Evolutionary conservation across 2,329 filamentous ascomycete genomes (phyloP), one percentile per base, ranked within the genome.

Genomic region (Colletotrichum aenigma): DNA sequence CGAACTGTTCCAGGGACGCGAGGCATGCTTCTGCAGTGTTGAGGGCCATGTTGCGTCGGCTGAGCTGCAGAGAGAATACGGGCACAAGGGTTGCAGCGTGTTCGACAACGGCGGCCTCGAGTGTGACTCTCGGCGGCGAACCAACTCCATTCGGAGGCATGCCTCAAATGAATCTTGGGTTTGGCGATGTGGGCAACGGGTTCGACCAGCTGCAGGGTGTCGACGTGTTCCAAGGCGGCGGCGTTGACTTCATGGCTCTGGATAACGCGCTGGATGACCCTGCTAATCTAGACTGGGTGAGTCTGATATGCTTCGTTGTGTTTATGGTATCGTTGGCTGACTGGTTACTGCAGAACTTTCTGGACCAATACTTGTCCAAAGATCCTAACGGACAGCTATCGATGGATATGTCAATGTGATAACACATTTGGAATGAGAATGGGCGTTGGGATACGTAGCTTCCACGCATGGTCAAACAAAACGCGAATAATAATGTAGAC

Each of bases 1-100:
- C 84, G 61, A 78, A 80, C 38, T 77, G 78, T 32, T 88, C 86
- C 15, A 80, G 80, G 61, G 87, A 89, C 43, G 87, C 87, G 4
- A 81, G 81, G 4, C 86, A 88, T 76, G 87, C 86, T 32, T 83
- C 85, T 36, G 82, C 80, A 38, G 82, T 89, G 34, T 83, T 89
- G 32, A 82, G 84, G 9, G 84, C 85, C 10, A 88, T 88, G 82
- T 61, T 78, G 55, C 81, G 81, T 21, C 80, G 80, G 67, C 30
- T 74, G 24, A 26, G 38, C 1, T 30, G 15, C n/a, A 69, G 36
- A 30, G 56, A 62, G 28, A 18, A 5, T 26, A 28, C 8, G 4
- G 48, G 4, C 28, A 34, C 16, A 18, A 61, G 21, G 16, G 6
- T n/a, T 13, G 52, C 36, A 16, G 62, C 32, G 18, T 12, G 13